Percentiles rank a stretch among this genome's conserved stretches.
Evolutionary conservation across 192 early-diverging fungal genomes (phyloP).

Genomic region (Dissophora globulifera): DNA sequence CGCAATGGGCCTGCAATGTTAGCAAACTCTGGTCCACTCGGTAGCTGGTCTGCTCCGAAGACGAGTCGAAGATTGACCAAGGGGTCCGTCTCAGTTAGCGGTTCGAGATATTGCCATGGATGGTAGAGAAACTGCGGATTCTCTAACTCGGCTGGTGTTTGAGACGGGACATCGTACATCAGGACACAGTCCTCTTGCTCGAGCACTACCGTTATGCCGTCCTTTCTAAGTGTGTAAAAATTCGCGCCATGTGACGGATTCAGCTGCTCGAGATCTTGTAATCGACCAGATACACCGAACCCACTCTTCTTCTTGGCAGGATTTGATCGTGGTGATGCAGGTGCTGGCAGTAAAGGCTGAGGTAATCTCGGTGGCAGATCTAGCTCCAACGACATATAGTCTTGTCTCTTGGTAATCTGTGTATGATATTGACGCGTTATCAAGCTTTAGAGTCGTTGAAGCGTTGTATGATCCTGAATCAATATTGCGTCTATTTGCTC

Average conservation of each 20-base stretch:
- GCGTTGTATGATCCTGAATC: too few relatives aligned
- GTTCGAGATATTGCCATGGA: conserved; percentile 11
- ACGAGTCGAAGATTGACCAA: conserved; percentile 22
- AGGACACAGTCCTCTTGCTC: background rate
- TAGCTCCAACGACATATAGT: too few relatives aligned
- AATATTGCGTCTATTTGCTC: too few relatives aligned
- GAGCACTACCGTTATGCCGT: background rate
- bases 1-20: background rate
- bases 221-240: background rate
- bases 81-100: background rate
- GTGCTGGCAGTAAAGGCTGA: too few relatives aligned
- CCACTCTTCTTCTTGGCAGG: background rate
- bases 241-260: background rate
- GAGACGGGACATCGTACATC: background rate
- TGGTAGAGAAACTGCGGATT: conserved; percentile 5
- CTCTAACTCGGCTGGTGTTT: background rate
- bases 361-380: too few relatives aligned
- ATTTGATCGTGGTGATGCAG: background rate
- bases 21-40: conserved; percentile 19
- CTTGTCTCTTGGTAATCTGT: too few relatives aligned
- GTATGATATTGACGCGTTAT: too few relatives aligned
- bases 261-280: background rate
- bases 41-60: conserved; percentile 24
- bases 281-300: too few relatives aligned
- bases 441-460: too few relatives aligned